phyloP scores from a whole-genome alignment of 225 moss, liverwort and hornwort species.

The Antitrichia curtipendula region DNA sequence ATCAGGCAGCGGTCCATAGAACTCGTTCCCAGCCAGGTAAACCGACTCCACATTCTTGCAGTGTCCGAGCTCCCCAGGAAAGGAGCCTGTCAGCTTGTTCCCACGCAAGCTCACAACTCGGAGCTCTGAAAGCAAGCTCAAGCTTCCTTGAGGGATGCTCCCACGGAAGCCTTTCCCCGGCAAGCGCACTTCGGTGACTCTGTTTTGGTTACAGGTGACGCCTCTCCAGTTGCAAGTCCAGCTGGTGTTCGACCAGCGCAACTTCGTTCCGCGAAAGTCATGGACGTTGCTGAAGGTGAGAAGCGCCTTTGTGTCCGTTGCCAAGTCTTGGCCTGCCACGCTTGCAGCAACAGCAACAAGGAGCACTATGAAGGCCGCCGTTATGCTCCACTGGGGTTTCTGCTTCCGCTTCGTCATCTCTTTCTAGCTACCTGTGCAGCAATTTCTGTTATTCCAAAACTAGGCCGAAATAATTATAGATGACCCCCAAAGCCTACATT shows the following conservation, averaged over 20 bases:
- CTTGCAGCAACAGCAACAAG: background rate
- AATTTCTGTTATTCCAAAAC: background rate
- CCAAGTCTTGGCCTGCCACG: constrained; percentile 14
- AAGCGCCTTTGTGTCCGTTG: constrained; percentile 20
- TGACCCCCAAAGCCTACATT: background rate
- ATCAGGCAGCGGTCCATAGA: constrained; percentile 47
- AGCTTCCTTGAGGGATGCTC: constrained; percentile 10
- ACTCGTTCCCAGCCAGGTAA: constrained; percentile 44
- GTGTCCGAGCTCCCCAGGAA: constrained; percentile 44
- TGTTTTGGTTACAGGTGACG: background rate
- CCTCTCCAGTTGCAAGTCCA: constrained; percentile 36
- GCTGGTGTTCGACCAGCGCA: constrained; percentile 21
- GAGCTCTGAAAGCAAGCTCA: constrained; percentile 55
- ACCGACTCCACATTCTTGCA: constrained; percentile 36
- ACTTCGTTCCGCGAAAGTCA: constrained; percentile 19
- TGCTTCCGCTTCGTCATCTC: constrained; percentile 11
- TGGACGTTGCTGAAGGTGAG: constrained; percentile 7
- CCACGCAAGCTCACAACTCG: constrained; percentile 64
- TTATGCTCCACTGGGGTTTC: background rate
- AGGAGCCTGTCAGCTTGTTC: constrained; percentile 45
- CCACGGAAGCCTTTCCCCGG: constrained; percentile 29
- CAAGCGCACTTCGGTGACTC: constrained; percentile 24
- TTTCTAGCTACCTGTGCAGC: background rate
- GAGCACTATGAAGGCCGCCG: background rate
- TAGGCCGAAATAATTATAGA: background rate